Conservation (phyloP, 202 grass and related monocot genomes). For the Carex sylvatica region DNA sequence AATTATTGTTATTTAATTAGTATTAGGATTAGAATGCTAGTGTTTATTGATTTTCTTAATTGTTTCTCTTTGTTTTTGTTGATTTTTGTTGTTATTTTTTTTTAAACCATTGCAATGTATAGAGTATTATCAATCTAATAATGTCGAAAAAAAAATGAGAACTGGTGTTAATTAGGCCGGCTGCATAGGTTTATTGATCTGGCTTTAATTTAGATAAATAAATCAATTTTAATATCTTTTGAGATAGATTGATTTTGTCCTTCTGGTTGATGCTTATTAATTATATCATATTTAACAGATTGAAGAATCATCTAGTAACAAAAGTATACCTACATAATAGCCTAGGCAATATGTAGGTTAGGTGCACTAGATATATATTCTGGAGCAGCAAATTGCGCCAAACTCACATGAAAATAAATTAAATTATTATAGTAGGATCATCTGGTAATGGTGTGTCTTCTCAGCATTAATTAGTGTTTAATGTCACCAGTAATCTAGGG, state of each 20-base stretch:
- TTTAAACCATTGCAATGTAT: conserved; percentile 5
- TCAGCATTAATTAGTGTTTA: too few relatives aligned
- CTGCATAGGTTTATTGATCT: conserved; percentile 3
- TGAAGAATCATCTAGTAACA: neutral
- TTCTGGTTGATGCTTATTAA: neutral
- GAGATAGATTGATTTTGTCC: neutral
- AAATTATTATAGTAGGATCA: neutral
- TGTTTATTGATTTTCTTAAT: neutral
- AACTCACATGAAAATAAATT: neutral
- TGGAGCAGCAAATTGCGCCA: neutral
- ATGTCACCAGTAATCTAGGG: too few relatives aligned
- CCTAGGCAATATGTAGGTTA: neutral
- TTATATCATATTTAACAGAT: neutral
- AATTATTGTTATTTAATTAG: neutral
- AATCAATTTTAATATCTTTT: neutral
- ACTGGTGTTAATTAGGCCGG: neutral
- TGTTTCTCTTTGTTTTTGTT: neutral
- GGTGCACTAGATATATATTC: neutral
- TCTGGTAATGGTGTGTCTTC: neutral
- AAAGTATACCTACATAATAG: neutral
- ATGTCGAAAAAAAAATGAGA: neutral
- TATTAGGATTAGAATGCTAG: conserved; percentile 15
- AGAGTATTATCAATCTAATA: neutral
- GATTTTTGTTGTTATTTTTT: neutral
- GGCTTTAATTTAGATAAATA: neutral